These are phyloP conservation scores for Sphagnum tenellum DNA, from an alignment of 225 moss, liverwort and hornwort species.

Conservation along the genomic window DNA sequence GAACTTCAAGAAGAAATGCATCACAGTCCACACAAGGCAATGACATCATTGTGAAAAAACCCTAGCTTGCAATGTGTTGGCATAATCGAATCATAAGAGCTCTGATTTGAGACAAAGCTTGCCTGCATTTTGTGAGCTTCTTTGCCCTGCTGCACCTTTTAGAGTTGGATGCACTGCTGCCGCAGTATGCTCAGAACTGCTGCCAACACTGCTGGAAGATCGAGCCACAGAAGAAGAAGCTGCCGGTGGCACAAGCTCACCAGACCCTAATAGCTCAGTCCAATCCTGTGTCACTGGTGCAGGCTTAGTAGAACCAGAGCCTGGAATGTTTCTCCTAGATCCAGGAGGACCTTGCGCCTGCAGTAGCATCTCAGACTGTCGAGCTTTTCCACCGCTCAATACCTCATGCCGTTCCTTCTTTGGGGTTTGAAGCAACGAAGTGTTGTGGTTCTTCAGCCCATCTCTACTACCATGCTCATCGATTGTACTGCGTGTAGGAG, in stretches of 20 bases:
- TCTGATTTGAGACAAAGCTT: background rate
- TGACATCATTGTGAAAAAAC: too few species aligned
- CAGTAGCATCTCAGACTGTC: constrained; percentile 4
- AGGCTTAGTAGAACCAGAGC: constrained; percentile 12
- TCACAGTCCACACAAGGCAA: too few species aligned
- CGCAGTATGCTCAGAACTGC: constrained; percentile 21
- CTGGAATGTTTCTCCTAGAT: constrained; percentile 16
- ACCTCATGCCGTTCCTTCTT: constrained; percentile 1
- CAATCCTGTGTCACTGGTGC: constrained; percentile 41
- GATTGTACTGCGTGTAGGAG: constrained; percentile 2
- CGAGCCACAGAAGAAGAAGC: constrained; percentile 21
- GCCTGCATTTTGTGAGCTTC: constrained; percentile 13
- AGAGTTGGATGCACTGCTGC: background rate
- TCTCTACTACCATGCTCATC: constrained; percentile 24
- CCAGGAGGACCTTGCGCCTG: constrained; percentile 19
- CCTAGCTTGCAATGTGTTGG: too few species aligned
- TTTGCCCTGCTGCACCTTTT: constrained; percentile 10
- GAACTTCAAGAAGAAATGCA: too few species aligned
- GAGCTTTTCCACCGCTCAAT: constrained; percentile 20
- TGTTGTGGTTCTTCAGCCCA: constrained; percentile 23
- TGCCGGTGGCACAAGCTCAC: constrained; percentile 33
- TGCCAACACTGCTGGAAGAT: constrained; percentile 50
- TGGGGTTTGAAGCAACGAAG: constrained; percentile 9
- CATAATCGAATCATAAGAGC: too few species aligned
- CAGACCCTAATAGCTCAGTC: constrained; percentile 66